phyloP scores from a whole-genome alignment of 148 eudicot species.

The Vaccinium vitisidaea region DNA sequence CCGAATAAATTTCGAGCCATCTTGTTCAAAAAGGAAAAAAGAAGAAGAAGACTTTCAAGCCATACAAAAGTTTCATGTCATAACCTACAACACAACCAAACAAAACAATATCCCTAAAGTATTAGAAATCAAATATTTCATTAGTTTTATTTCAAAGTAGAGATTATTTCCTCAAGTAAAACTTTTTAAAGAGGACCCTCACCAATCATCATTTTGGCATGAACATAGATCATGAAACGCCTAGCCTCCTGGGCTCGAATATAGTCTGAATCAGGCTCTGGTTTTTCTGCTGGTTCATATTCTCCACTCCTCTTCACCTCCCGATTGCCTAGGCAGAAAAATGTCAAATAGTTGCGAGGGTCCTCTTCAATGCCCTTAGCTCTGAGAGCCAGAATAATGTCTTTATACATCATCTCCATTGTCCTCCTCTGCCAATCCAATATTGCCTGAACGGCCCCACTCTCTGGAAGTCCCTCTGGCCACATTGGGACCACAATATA shows the following conservation, averaged over 20 bases:
- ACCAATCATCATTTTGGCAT: constrained; percentile 90
- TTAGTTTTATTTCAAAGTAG: not conserved
- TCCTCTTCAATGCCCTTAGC: constrained; percentile 65
- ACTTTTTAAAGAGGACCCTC: not conserved
- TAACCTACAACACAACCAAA: not conserved
- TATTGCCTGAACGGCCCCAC: constrained; percentile 15
- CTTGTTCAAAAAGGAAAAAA: too few relatives aligned
- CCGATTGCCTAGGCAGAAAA: constrained; percentile 78
- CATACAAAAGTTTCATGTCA: not conserved
- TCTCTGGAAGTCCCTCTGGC: constrained; percentile 19
- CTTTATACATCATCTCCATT: constrained; percentile 19
- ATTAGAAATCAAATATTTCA: not conserved
- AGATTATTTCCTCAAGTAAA: not conserved
- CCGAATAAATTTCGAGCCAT: too few relatives aligned
- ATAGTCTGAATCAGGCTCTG: constrained; percentile 59
- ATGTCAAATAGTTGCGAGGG: constrained; percentile 71
- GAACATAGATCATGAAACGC: constrained; percentile 85
- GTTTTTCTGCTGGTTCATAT: constrained; percentile 62
- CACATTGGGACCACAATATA: constrained; percentile 18
- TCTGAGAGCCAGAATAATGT: constrained; percentile 43
- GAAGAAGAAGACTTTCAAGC: not conserved
- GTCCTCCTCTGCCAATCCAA: constrained; percentile 22
- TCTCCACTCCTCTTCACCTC: constrained; percentile 61
- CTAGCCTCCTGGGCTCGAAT: constrained; percentile 62
- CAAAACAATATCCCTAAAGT: not conserved